phyloP scores from a whole-genome alignment of 2,329 filamentous ascomycete genomes.

The Thelonectria blattea region DNA sequence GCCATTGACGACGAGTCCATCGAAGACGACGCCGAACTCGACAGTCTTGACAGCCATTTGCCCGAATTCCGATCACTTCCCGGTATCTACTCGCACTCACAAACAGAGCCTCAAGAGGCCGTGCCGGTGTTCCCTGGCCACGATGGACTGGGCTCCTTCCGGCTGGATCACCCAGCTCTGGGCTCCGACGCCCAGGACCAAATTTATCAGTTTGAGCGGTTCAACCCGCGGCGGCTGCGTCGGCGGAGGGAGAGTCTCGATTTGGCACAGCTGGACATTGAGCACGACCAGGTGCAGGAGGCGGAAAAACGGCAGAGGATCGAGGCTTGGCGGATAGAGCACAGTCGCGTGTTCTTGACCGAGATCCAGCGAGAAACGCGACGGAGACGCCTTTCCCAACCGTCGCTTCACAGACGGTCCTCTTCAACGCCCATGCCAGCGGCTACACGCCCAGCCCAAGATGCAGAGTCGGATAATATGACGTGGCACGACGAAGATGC shows the following conservation, averaged over 20 bases:
- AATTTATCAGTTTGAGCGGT: slow-evolving; percentile 86
- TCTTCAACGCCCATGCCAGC: slow-evolving; percentile 38
- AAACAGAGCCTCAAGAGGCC: slow-evolving; percentile 50
- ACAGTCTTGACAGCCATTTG: slow-evolving; percentile 91
- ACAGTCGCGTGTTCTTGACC: slow-evolving; percentile 82
- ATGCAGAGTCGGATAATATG: slow-evolving; percentile 47
- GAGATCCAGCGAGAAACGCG: slow-evolving; percentile 88
- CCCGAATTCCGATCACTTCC: slow-evolving; percentile 80
- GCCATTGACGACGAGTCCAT: slow-evolving; percentile 45
- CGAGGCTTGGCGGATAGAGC: slow-evolving; percentile 90
- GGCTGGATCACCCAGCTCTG: slow-evolving; percentile 61
- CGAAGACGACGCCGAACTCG: slow-evolving; percentile 80
- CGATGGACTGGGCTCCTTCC: slow-evolving; percentile 89
- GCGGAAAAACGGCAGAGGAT: slow-evolving; percentile 82
- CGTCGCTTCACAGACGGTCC: slow-evolving; percentile 46
- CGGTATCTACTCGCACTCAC: slow-evolving; percentile 33
- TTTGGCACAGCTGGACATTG: slow-evolving; percentile 55
- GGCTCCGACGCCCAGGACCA: slow-evolving; percentile 75
- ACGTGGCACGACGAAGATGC: slow-evolving; percentile 62
- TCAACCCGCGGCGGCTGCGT: slow-evolving; percentile 73
- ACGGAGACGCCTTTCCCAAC: slow-evolving; percentile 68
- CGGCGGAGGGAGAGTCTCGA: slow-evolving; percentile 61
- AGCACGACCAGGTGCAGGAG: slow-evolving; percentile 64
- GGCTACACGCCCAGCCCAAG: slow-evolving; percentile 37
- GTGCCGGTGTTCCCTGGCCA: slow-evolving; percentile 84